Conservation (phyloP, 2,329 filamentous ascomycete species). For the Cordyceps fumosorosea region DNA sequence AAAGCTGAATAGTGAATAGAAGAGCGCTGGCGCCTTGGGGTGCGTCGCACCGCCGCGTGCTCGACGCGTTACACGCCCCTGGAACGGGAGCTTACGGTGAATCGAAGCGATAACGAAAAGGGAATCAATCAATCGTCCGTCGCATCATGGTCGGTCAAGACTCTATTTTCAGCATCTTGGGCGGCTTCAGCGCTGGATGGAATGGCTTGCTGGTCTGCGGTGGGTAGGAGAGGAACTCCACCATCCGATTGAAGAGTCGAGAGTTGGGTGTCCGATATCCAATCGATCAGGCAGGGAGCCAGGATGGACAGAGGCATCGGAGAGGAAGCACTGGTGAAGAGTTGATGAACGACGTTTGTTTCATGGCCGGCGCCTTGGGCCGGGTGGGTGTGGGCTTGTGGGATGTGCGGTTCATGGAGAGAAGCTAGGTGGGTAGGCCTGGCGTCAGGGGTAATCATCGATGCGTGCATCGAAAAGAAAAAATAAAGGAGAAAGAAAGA, state of each 20-base stretch:
- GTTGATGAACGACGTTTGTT: constrained; percentile 16
- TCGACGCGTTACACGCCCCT: background rate
- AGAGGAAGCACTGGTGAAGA: constrained; percentile 6
- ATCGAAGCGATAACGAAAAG: background rate
- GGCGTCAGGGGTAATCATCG: background rate
- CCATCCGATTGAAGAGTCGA: background rate
- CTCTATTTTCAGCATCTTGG: constrained; percentile 2
- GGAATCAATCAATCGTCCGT: background rate
- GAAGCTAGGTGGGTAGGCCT: background rate
- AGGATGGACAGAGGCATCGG: background rate
- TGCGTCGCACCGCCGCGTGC: background rate
- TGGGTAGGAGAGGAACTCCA: background rate
- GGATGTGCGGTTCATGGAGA: background rate
- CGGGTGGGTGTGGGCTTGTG: constrained; percentile 9
- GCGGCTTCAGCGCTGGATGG: background rate
- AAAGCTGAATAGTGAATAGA: background rate
- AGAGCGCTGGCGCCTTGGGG: background rate
- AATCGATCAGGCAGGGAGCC: background rate
- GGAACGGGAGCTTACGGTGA: background rate
- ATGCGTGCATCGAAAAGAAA: background rate
- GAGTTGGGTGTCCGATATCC: background rate
- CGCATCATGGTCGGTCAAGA: background rate
- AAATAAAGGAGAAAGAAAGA: background rate
- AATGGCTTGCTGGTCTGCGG: background rate
- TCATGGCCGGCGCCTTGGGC: constrained; percentile 22